Base-by-base conservation (phyloP, 2,329 filamentous ascomycete genomes). In the Pseudomassariella vexata region DNA sequence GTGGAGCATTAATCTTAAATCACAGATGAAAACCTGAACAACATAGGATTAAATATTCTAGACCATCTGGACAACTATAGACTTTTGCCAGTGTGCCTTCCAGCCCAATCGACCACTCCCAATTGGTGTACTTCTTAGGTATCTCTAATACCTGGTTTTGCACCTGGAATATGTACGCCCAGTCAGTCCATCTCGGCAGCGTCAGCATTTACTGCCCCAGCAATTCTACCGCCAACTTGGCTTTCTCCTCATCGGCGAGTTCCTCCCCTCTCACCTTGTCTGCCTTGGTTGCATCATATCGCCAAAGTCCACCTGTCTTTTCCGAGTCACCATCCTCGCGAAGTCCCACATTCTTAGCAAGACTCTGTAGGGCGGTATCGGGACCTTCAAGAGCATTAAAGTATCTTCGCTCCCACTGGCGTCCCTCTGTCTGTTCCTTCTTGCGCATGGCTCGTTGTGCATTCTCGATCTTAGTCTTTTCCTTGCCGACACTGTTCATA, bases 391-490 rank as follows among this genome's bases (percentile, higher is more conserved):
- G 52, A 49, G 58, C 49, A 36, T 68, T 76, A 63, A 96, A 98
- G 65, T 92, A 96, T 34, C 82, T 73, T 27, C 88, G 73, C 50
- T 88, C 74, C 90, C 92, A 98, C 24, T 76, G 68, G 25, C 73
- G 72, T 14, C 79, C 79, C 46, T 88, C 84, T 2, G 46, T 38
- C 26, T 52, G 47, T 37, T 58, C 63, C 21, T 50, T 48, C 10
- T 69, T 68, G 44, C 88, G 73, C 64, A 90, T 67, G 38, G 82
- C 76, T 10, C 88, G 72, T 62, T 95, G 88, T 18, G 77, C 76
- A 48, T 89, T 82, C 56, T 95, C 88, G 35, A 95, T 84, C 50
- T 80, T 78, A 6, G 73, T 75, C 63, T 95, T 95, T 50, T 88
- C 82, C 1, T 59, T 57, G 0, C 76, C 74, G 0, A 82, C 84